Evolutionary conservation across 352 stramenopile genomes (phyloP), one percentile per base, ranked within the genome.

Genomic region (Phytophthora pinifolia): DNA sequence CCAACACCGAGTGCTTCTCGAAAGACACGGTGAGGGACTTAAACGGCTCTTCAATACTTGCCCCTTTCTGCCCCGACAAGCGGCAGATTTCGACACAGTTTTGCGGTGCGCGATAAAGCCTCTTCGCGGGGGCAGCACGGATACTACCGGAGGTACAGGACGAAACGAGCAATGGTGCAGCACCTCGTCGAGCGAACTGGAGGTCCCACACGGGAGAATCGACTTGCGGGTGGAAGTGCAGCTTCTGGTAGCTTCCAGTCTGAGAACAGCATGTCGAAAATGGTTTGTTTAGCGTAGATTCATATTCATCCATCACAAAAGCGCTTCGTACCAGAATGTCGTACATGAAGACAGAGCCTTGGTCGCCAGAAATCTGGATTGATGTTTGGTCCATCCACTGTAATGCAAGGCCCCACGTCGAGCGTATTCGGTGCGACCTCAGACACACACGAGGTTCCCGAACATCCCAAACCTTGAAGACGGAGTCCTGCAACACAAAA

Each of bases 381-480:
- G 69, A 81, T 9, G 76, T 88, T 38, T 87, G 72, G 50, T 83
- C 71, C 63, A 90, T 78, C 85, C 85, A 95, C 52, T 91, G 74
- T 9, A 93, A 56, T 12, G 81, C 54, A 14, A 92, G 65, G 0
- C 82, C 85, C 83, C 83, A 95, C 7, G 85, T 92, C 8, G 79
- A 89, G 12, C 81, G 77, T 46, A 92, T 88, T 36, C 85, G 83
- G 42, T 95, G 83, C 37, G 85, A 89, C 1, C 85, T 77, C 9
- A 93, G 59, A 39, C 78, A 89, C 12, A 91, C 73, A 6, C 83
- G 77, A 34, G 85, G 79, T 42, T 95, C 83, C 41, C 85, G 79
- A 18, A 93, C 65, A 54, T 95, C 85, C 85, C 85, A 95, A 10
- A 95, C 59, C 32, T 92, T 92, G 47, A 95, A 87, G 12, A 83